Evolutionary conservation across 1,284 basidiomycete genomes (phyloP), one percentile per base, ranked within the genome.

Genomic region (Flammula alnicola): DNA sequence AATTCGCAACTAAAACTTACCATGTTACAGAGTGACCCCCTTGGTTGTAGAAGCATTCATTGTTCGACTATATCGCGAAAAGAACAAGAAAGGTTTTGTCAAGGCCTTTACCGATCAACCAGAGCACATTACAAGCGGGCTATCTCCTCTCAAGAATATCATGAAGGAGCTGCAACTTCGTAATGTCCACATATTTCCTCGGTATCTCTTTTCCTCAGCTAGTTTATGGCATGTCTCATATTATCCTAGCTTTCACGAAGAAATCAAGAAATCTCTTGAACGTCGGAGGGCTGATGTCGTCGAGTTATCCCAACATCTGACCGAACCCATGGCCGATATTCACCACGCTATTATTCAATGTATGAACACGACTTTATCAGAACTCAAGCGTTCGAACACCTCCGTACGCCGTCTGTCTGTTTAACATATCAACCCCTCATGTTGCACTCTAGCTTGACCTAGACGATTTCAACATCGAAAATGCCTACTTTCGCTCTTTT

Each of bases 31-130:
- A 61, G 90, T 97, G 5, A 91, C 90, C 0, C 83, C 92, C 0
- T 80, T 92, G 2, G 91, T 87, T 17, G 74, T 89, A 23, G 95
- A 96, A 64, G 92, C 94, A 0, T 97, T 98, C 69, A 92, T 96
- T 32, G 86, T 95, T 38, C 82, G 94, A 4, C 72, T 97, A 1
- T 97, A 89, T 63, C 82, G 95, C 36, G 87, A 95, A 65, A 84
- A 88, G 69, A 98, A 98, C 69, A 74, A 81, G 67, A 80, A 78
- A 4, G 96, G 95, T 1, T 99, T 98, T 67, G 73, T 98, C 55
- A 98, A 99, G 69, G 97, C 95, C 0, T 98, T 99, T 65, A 94
- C 94, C 0, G 96, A 98, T 66, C 88, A 98, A 60, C 94, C 96
- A 0, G 96, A 99, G 66, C 84, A 89, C 52, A 97, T 99, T 55